phyloP scores from a whole-genome alignment of 805 yeast genomes.

The Myxozyma mucilagina region DNA sequence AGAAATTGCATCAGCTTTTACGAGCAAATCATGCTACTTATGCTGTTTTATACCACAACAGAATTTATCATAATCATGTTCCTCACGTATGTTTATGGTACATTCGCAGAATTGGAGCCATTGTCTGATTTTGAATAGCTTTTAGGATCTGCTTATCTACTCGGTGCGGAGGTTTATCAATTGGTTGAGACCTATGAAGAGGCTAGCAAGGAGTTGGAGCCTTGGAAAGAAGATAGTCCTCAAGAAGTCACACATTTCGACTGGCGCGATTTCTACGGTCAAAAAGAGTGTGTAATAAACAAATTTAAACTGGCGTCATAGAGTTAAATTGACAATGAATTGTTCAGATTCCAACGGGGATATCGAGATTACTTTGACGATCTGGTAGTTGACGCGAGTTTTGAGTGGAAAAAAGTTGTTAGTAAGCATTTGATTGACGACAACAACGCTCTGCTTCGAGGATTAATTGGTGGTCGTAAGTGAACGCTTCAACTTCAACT shows the following conservation, averaged over 20 bases:
- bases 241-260: constrained; percentile 43
- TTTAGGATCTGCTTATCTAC: constrained; percentile 41
- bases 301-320: not conserved
- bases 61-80: constrained; percentile 39
- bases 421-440: constrained; percentile 32
- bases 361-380: constrained; percentile 45
- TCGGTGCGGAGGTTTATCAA: constrained; percentile 42
- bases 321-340: not conserved
- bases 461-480: constrained; percentile 28
- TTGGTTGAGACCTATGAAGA: constrained; percentile 39
- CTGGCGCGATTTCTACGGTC: constrained; percentile 39
- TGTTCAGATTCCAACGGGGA: constrained; percentile 38
- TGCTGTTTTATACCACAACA: constrained; percentile 36
- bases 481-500: not conserved
- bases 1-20: constrained; percentile 38
- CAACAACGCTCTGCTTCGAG: constrained; percentile 28
- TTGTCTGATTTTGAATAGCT: constrained; percentile 2
- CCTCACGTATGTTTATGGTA: constrained; percentile 34
- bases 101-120: no score
- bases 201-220: constrained; percentile 30
- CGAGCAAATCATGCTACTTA: constrained; percentile 39
- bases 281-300: constrained; percentile 24
- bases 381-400: constrained; percentile 37
- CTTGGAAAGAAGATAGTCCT: constrained; percentile 46
- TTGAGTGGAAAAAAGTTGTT: constrained; percentile 41